Conservation (phyloP, 2,329 filamentous ascomycete genomes). For the Coniochaeta ligniaria region DNA sequence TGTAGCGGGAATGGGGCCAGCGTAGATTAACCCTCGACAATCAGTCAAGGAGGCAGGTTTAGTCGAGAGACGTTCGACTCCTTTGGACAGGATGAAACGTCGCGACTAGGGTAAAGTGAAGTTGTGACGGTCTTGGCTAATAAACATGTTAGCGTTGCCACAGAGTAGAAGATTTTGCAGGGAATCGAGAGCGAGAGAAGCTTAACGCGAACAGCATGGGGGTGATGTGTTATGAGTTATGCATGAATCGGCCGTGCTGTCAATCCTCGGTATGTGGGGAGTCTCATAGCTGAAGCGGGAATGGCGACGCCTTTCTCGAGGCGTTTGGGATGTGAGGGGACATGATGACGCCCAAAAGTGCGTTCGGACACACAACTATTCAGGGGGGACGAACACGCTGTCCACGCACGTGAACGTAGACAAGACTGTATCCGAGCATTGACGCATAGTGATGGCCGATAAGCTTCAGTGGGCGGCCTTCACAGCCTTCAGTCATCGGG, state of each 20-base stretch:
- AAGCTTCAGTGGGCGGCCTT: not conserved
- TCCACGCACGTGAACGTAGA: not conserved
- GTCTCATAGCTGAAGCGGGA: not conserved
- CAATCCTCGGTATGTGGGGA: not conserved
- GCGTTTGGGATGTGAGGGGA: not conserved
- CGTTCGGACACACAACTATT: not conserved
- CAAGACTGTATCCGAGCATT: not conserved
- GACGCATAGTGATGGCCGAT: not conserved
- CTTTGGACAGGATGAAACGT: conserved; percentile 12
- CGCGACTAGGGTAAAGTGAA: conserved; percentile 8
- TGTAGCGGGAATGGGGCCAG: not conserved
- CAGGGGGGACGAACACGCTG: not conserved
- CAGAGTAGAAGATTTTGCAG: not conserved
- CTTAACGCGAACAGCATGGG: not conserved
- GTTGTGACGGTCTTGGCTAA: conserved; percentile 7
- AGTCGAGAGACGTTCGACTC: conserved; percentile 5
- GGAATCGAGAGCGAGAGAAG: not conserved
- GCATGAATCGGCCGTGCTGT: not conserved
- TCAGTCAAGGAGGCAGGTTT: conserved; percentile 6
- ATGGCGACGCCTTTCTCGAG: not conserved
- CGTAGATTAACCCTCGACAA: conserved; percentile 9
- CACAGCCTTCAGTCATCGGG: not conserved
- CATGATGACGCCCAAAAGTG: not conserved
- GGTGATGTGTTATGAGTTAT: not conserved
- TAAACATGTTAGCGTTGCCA: conserved; percentile 10